Percentiles rank a stretch among this genome's conserved stretches.
Evolutionary conservation across 1,284 basidiomycete species (phyloP).

Genomic region (Ceratobasidium sp.): DNA sequence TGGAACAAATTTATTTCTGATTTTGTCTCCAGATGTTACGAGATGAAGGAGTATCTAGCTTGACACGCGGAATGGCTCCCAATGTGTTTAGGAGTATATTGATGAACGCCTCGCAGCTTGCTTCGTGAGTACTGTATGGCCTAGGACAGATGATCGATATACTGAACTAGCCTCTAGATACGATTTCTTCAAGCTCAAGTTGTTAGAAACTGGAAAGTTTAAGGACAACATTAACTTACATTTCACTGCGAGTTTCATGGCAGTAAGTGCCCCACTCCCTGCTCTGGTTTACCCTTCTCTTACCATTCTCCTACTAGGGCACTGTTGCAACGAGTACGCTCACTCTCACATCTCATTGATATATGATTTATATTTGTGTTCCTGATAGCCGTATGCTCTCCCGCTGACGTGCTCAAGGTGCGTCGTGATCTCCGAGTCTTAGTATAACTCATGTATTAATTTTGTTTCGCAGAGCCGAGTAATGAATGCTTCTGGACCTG

Average conservation of each 20-base stretch:
- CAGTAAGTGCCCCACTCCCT: conserved; percentile 76
- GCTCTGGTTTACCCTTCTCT: conserved; percentile 33
- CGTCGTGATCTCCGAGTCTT: conserved; percentile 48
- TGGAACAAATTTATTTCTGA: background rate
- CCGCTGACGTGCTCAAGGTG: conserved; percentile 91
- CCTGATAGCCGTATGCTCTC: conserved; percentile 83
- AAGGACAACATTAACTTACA: conserved; percentile 86
- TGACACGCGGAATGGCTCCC: conserved; percentile 84
- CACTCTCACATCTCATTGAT: background rate
- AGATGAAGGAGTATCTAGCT: conserved; percentile 83
- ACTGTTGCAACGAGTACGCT: conserved; percentile 83
- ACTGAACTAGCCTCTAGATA: conserved; percentile 67
- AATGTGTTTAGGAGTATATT: conserved; percentile 88
- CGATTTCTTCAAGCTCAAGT: conserved; percentile 88
- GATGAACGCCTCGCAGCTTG: conserved; percentile 94
- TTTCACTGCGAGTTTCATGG: conserved; percentile 87
- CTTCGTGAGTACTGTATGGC: conserved; percentile 70
- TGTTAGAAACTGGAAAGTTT: conserved; percentile 79
- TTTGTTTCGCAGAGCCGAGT: conserved; percentile 73
- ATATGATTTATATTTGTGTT: conserved; percentile 18
- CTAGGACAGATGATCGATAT: background rate
- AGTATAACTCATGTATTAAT: background rate
- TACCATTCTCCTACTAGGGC: conserved; percentile 65
- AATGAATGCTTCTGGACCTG: conserved; percentile 90
- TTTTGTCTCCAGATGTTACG: conserved; percentile 76